Base-by-base conservation (phyloP, 2,329 filamentous ascomycete genomes). In the Arthroderma sp. region DNA sequence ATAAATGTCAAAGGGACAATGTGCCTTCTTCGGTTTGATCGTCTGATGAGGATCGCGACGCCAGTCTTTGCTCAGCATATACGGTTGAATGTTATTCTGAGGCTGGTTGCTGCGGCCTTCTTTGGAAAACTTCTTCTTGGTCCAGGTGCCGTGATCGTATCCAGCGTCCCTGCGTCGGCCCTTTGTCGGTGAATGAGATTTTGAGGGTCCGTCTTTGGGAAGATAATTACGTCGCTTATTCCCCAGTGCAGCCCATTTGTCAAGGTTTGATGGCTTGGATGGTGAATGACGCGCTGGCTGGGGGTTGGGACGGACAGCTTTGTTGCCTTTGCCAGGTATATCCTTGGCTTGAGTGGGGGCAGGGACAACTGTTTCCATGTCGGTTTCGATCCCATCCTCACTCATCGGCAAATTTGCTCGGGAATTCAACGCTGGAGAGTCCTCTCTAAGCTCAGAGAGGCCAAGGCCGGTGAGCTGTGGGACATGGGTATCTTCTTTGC, bases 191-290 rank as follows among this genome's bases (percentile, higher is more conserved):
- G 57, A 69, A 46, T 61, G 60, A 55, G 66, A 70, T 52, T 56
- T 63, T 38, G 55, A 49, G 44, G 72, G 69, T 38, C 71, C 70
- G 29, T 74, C 67, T 49, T 72, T 68, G 39, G 67, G 63, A 39
- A 74, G 73, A 57, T 74, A 77, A 47, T 78, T 84, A 49, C 87
- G 80, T 45, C 89, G 78, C 56, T 83, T 82, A 60, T 94, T 83
- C 50, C 89, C 89, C 40, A 96, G 72, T 8, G 80, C 84, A 27
- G 83, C 78, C 89, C 89, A 96, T 62, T 94, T 94, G 65, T 95
- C 89, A 43, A 84, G 48, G 29, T 57, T 57, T 5, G 58, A 58
- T 29, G 58, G 57, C 49, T 63, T 62, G 1, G 80, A 74, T 37
- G 83, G 75, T n/a, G 79, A 77, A 55, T 81, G 79, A 46, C 74